These are phyloP conservation scores for Sicyos edulis DNA, from an alignment of 306 rosid species.

Conservation along the genomic window DNA sequence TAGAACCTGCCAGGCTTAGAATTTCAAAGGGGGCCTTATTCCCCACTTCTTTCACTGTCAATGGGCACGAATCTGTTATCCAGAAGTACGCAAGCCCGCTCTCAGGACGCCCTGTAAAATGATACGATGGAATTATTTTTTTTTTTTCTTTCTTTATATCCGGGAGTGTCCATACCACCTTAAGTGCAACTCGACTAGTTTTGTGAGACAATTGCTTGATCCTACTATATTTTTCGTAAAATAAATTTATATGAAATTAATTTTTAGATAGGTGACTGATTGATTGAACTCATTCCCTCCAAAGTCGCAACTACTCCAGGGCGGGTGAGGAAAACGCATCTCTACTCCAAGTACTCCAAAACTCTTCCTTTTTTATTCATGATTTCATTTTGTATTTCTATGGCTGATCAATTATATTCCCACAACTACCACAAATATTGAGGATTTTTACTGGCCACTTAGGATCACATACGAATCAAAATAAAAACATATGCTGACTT, in stretches of 20 bases:
- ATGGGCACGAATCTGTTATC: conserved; percentile 93
- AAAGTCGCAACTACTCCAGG: no score
- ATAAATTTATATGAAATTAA: no score
- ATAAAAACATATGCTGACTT: neutral
- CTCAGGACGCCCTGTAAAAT: conserved; percentile 63
- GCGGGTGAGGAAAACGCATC: no score
- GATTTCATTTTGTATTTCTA: neutral
- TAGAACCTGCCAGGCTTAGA: conserved; percentile 78
- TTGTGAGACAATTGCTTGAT: no score
- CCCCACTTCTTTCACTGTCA: conserved; percentile 65
- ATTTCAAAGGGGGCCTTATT: conserved; percentile 74
- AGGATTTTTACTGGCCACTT: no score
- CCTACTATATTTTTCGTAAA: no score
- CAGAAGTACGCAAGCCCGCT: conserved; percentile 73
- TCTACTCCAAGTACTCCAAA: no score
- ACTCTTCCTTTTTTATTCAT: neutral
- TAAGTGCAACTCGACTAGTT: no score
- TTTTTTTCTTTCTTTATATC: no score
- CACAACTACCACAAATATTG: neutral
- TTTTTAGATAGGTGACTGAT: no score
- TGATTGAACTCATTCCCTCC: no score
- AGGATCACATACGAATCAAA: neutral
- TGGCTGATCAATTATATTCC: neutral
- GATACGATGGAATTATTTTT: neutral
- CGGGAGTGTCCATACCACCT: no score